A percentile compares a stretch with the other conserved stretches of the same genome.
These are phyloP conservation scores for Dendrothele bispora DNA, from an alignment of 768 basidiomycete genomes.

Conservation along the genomic window DNA sequence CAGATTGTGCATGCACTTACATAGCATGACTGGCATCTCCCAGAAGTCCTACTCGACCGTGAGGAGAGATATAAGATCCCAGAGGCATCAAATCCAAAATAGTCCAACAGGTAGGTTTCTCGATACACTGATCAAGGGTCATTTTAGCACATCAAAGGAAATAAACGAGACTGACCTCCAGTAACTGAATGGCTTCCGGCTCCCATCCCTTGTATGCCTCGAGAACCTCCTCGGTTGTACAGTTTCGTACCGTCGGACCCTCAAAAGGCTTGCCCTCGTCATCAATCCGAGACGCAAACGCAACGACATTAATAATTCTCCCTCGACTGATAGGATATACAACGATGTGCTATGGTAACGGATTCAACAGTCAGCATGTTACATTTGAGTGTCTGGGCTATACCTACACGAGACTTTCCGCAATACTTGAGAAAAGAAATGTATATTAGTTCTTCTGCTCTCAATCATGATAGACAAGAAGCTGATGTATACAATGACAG, in stretches of 20 bases:
- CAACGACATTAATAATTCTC: slow-evolving; percentile 49
- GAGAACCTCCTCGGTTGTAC: slow-evolving; percentile 37
- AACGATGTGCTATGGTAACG: slow-evolving; percentile 39
- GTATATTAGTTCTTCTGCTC: background rate
- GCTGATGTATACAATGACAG: slow-evolving; percentile 21
- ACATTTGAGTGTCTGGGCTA: background rate
- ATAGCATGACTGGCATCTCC: slow-evolving; percentile 35
- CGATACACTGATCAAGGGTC: slow-evolving; percentile 18
- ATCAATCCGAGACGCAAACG: slow-evolving; percentile 32
- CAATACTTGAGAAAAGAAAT: slow-evolving; percentile 16
- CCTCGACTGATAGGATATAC: slow-evolving; percentile 53
- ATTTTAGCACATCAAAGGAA: background rate
- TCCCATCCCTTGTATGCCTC: slow-evolving; percentile 43
- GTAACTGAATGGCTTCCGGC: slow-evolving; percentile 40
- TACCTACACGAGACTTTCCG: slow-evolving; percentile 15
- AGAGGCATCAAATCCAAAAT: slow-evolving; percentile 29
- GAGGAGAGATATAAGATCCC: slow-evolving; percentile 27
- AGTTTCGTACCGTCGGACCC: slow-evolving; percentile 29
- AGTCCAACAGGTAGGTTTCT: slow-evolving; percentile 30
- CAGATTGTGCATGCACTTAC: slow-evolving; percentile 11
- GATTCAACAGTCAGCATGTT: background rate
- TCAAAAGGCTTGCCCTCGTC: slow-evolving; percentile 33
- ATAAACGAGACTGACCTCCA: slow-evolving; percentile 32
- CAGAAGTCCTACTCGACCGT: slow-evolving; percentile 30
- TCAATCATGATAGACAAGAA: slow-evolving; percentile 1